Conservation (phyloP, 2,329 filamentous ascomycete genomes). For the Beauveria australis region DNA sequence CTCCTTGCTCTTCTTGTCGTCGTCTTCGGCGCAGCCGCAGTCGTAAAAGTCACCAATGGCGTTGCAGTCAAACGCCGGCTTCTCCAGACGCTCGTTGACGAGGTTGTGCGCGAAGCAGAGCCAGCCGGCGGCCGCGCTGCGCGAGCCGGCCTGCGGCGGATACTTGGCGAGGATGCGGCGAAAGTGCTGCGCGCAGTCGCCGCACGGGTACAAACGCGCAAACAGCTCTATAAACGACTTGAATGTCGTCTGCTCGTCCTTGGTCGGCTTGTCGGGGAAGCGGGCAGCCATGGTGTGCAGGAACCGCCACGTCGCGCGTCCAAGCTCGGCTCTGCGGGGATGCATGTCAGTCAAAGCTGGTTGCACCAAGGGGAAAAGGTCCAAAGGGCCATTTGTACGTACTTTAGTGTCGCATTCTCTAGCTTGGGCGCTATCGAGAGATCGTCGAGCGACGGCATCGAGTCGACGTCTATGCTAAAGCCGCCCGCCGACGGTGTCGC, state of each 20-base stretch:
- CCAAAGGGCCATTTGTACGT: slow-evolving; percentile 11
- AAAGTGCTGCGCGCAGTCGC: slow-evolving; percentile 62
- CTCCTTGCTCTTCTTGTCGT: slow-evolving; percentile 30
- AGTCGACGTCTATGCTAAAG: slow-evolving; percentile 31
- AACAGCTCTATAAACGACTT: slow-evolving; percentile 60
- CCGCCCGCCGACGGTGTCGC: slow-evolving; percentile 17
- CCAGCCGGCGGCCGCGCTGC: slow-evolving; percentile 59
- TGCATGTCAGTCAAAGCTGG: not conserved
- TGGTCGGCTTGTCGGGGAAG: slow-evolving; percentile 57
- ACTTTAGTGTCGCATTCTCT: slow-evolving; percentile 76
- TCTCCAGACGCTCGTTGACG: slow-evolving; percentile 56
- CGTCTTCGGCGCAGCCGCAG: slow-evolving; percentile 62
- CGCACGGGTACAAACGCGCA: slow-evolving; percentile 61
- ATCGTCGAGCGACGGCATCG: slow-evolving; percentile 48
- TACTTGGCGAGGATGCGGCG: slow-evolving; percentile 52
- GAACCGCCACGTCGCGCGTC: slow-evolving; percentile 61
- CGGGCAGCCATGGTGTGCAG: slow-evolving; percentile 64
- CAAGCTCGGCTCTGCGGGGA: slow-evolving; percentile 48
- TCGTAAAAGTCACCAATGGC: slow-evolving; percentile 65
- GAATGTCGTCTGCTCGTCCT: slow-evolving; percentile 54
- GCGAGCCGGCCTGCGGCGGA: slow-evolving; percentile 56
- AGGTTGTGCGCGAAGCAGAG: slow-evolving; percentile 60
- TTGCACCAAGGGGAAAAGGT: not conserved
- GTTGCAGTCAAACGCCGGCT: slow-evolving; percentile 55
- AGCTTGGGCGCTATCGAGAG: slow-evolving; percentile 72